phyloP scores from a whole-genome alignment of 768 basidiomycete genomes.

The Nidularia pulvinata region DNA sequence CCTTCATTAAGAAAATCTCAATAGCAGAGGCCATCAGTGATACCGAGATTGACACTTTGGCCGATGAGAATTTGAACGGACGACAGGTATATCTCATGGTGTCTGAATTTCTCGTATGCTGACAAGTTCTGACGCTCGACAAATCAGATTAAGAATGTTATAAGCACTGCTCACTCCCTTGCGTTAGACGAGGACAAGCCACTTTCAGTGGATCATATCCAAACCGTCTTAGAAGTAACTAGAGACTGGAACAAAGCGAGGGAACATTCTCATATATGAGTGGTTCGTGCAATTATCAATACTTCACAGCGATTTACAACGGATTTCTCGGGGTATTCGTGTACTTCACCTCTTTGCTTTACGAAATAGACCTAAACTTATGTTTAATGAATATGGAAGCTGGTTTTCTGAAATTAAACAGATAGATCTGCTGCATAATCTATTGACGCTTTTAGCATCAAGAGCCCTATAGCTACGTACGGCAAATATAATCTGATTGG shows the following conservation, averaged over 20 bases:
- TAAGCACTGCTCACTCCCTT: neutral
- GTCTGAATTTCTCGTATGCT: neutral
- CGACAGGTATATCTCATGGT: neutral
- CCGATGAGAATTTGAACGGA: neutral
- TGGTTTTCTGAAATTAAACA: too few species aligned
- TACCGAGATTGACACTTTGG: neutral
- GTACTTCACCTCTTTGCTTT: too few species aligned
- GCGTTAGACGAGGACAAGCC: neutral
- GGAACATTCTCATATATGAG: neutral
- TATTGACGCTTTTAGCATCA: too few species aligned
- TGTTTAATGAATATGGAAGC: too few species aligned
- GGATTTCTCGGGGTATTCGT: too few species aligned
- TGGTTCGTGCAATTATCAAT: too few species aligned
- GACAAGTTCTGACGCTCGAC: neutral
- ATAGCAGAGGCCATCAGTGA: neutral
- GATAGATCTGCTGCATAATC: too few species aligned
- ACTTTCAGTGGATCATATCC: neutral
- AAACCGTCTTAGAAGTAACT: neutral
- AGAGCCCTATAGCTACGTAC: too few species aligned
- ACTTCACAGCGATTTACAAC: too few species aligned
- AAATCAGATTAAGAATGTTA: neutral
- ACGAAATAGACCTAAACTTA: too few species aligned
- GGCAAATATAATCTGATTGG: too few species aligned
- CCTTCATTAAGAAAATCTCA: neutral
- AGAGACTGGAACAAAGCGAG: neutral